These are phyloP conservation scores for Lepidopterella palustris DNA, from an alignment of 495 filamentous ascomycete genomes.

Conservation along the genomic window DNA sequence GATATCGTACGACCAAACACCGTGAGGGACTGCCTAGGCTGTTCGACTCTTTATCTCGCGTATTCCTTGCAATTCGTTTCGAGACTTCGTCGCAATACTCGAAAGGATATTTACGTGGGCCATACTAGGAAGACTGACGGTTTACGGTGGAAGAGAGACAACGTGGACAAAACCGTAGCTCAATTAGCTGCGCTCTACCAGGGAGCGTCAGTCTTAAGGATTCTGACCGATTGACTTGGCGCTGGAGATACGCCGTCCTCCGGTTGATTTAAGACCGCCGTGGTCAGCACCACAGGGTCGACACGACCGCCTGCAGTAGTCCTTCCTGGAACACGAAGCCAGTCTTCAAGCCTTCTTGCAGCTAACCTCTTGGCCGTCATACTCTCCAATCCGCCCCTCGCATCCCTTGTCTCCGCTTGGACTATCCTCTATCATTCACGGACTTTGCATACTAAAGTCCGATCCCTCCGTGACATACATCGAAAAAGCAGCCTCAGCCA, in stretches of 20 bases:
- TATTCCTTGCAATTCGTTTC: too few relatives aligned
- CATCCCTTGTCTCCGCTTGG: background rate
- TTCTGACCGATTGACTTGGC: slow-evolving; percentile 2
- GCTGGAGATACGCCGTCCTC: slow-evolving; percentile 26
- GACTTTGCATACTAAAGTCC: slow-evolving; percentile 28
- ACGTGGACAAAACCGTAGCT: background rate
- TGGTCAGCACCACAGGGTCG: slow-evolving; percentile 11
- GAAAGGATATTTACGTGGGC: background rate
- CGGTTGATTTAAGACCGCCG: slow-evolving; percentile 26
- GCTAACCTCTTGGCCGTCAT: slow-evolving; percentile 1
- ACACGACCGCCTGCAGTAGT: slow-evolving; percentile 10
- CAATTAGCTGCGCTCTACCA: background rate
- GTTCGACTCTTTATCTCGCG: too few relatives aligned
- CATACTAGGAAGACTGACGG: background rate
- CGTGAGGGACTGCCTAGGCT: too few relatives aligned
- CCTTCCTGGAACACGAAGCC: background rate
- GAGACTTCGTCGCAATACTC: too few relatives aligned
- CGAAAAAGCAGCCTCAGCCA: slow-evolving; percentile 1
- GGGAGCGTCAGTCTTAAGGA: background rate
- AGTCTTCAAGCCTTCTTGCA: background rate
- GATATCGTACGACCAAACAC: too few relatives aligned
- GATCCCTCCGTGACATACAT: slow-evolving; percentile 13
- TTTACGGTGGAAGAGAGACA: background rate
- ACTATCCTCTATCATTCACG: slow-evolving; percentile 4
- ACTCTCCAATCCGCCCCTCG: slow-evolving; percentile 8